Percentiles rank a stretch among this genome's conserved stretches.
Conservation (phyloP, 163 green algal species). For the Scenedesmus sp. region DNA sequence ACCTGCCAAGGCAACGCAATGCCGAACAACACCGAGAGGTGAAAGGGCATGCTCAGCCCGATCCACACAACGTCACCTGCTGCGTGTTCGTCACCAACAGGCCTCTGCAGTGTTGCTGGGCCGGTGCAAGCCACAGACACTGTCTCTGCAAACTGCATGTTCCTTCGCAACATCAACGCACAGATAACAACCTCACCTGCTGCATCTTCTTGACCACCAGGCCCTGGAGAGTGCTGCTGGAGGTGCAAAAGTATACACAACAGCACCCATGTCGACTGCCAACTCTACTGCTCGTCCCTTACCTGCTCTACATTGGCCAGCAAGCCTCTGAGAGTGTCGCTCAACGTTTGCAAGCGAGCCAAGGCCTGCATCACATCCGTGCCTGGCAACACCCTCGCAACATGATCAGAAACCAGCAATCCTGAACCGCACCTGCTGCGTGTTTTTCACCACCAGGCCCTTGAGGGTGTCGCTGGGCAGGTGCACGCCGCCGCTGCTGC, state of each 20-base stretch:
- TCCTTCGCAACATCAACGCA: too few relatives aligned
- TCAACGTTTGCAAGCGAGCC: constrained; percentile 32
- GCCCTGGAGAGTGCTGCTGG: constrained; percentile 35
- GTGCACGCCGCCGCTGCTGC: neutral
- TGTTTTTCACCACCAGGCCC: constrained; percentile 47
- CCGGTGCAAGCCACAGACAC: too few relatives aligned
- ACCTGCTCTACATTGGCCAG: constrained; percentile 56
- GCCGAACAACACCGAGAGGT: too few relatives aligned
- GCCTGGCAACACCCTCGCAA: neutral
- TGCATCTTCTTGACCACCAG: constrained; percentile 45
- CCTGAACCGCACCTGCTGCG: constrained; percentile 58
- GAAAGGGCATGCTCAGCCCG: too few relatives aligned
- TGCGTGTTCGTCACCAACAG: constrained; percentile 34
- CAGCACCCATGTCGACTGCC: too few relatives aligned
- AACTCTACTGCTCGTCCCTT: neutral
- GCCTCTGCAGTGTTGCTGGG: constrained; percentile 38
- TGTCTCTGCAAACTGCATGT: too few relatives aligned
- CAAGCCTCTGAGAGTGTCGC: constrained; percentile 37
- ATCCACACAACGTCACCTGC: too few relatives aligned
- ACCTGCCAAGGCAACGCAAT: too few relatives aligned
- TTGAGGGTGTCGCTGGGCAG: constrained; percentile 52
- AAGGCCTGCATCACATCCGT: too few relatives aligned
- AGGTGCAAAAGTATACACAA: too few relatives aligned
- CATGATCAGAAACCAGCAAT: too few relatives aligned
- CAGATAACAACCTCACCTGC: constrained; percentile 44